These are phyloP conservation scores for Cystofilobasidium bisporidii DNA, from an alignment of 768 basidiomycete species.

Conservation along the genomic window DNA sequence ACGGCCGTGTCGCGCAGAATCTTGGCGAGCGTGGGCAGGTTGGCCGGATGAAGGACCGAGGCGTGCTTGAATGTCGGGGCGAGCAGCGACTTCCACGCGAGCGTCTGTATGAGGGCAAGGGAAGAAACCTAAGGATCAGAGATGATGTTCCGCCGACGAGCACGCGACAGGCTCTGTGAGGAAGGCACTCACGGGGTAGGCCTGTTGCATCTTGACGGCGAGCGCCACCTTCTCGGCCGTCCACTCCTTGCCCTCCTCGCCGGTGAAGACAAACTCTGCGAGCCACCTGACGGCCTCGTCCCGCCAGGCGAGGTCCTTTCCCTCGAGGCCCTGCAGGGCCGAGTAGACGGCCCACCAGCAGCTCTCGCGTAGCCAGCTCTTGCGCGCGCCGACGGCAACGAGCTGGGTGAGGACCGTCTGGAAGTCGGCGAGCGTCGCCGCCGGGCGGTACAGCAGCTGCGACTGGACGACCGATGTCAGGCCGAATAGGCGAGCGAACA, in stretches of 20 bases:
- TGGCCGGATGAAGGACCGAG: slow-evolving; percentile 59
- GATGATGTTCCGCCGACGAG: too few species aligned
- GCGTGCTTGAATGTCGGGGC: slow-evolving; percentile 65
- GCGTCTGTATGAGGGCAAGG: slow-evolving; percentile 35
- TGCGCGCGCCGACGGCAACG: slow-evolving; percentile 62
- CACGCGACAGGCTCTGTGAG: too few species aligned
- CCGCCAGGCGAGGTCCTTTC: slow-evolving; percentile 61
- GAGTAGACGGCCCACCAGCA: slow-evolving; percentile 73
- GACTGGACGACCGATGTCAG: slow-evolving; percentile 76
- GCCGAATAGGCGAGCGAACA: slow-evolving; percentile 88
- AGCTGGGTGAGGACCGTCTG: slow-evolving; percentile 53
- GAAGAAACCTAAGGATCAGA: background rate
- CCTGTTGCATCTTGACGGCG: slow-evolving; percentile 57
- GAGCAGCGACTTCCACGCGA: slow-evolving; percentile 58
- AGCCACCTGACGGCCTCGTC: slow-evolving; percentile 51
- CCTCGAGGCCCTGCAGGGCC: slow-evolving; percentile 53
- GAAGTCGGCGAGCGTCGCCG: slow-evolving; percentile 51
- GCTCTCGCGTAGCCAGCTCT: slow-evolving; percentile 83
- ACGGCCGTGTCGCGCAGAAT: slow-evolving; percentile 63
- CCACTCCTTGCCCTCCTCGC: slow-evolving; percentile 48
- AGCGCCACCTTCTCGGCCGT: slow-evolving; percentile 81
- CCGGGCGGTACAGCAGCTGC: slow-evolving; percentile 55
- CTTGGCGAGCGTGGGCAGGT: slow-evolving; percentile 60
- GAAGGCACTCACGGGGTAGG: slow-evolving; percentile 48
- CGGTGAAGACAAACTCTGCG: slow-evolving; percentile 50